Conservation (phyloP, 176 grass and related monocot species). For the Elymus sibiricus region DNA sequence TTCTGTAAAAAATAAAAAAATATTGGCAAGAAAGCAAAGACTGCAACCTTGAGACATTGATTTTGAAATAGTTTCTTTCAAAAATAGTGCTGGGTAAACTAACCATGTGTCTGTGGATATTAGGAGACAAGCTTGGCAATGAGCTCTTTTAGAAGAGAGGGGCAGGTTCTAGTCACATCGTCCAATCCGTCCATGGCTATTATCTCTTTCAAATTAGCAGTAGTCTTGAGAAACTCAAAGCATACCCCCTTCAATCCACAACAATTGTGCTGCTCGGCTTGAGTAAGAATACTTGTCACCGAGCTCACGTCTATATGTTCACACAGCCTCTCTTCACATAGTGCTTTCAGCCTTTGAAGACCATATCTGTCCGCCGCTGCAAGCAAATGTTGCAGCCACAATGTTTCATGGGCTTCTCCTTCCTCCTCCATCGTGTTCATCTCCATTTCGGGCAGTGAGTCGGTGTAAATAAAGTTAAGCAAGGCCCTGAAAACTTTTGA, state of each 20-base stretch:
- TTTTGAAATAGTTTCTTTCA: neutral
- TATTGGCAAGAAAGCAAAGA: too few species aligned
- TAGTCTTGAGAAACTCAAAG: neutral
- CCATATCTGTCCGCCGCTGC: neutral
- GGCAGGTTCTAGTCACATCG: neutral
- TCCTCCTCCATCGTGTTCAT: neutral
- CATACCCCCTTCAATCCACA: neutral
- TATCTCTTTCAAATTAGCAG: neutral
- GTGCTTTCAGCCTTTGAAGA: neutral
- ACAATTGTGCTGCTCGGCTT: neutral
- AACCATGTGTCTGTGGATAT: neutral
- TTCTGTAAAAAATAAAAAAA: too few species aligned
- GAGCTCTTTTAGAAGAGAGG: neutral
- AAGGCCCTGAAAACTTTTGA: neutral
- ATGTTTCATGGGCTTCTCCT: neutral
- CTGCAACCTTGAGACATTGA: too few species aligned
- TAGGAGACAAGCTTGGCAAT: neutral
- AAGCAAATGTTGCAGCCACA: neutral
- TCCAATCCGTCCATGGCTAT: neutral
- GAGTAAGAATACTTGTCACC: neutral
- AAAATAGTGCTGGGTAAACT: neutral
- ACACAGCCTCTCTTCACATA: neutral
- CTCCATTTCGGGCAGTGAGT: neutral
- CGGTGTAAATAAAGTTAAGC: neutral
- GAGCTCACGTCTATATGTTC: neutral